Evolutionary conservation across 805 yeast genomes (phyloP), one percentile per base, ranked within the genome.

Genomic region (Wickerhamomyces canadensis): DNA sequence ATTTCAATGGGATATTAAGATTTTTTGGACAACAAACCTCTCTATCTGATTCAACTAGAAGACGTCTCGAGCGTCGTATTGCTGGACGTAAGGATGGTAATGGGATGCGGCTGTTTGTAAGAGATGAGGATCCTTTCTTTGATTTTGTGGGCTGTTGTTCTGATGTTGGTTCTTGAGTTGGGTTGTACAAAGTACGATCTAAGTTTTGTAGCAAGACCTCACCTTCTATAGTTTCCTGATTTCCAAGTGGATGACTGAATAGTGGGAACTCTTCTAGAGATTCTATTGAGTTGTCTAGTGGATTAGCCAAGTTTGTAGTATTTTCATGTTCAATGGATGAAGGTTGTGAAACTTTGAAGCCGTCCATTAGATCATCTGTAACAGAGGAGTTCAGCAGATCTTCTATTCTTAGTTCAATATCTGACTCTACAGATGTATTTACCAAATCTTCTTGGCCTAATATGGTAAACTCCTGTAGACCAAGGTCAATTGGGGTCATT

Each of bases 31-130:
- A 25, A 19, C 55, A 54, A 4, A 19, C 22, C 9, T 26, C 25
- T 22, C 28, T 34, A 11, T 17, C 35, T 13, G 36, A 42, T n/a
- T n/a, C n/a, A 2, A 30, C 34, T 25, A 34, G 27, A 18, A 18
- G 23, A 23, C 57, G 32, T 37, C 41, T 50, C 0, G 57, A 52
- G 4, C 54, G 48, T 9, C 57, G 40, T n/a, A 46, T 32, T n/a
- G 11, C 40, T n/a, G 14, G n/a, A n/a, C n/a, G n/a, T n/a, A n/a
- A n/a, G n/a, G n/a, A n/a, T n/a, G n/a, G n/a, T 28, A 18, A n/a
- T 10, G 9, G 17, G n/a, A 18, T 21, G 13, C 18, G 14, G 11
- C 10, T 8, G 14, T 15, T 27, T 27, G 6, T 15, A 17, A 14
- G 29, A 18, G 6, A 12, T 27, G 18, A 14, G n/a, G 14, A 27